Evolutionary conservation across 164 flowering plant genomes (phyloP).

Genomic region (Tetrastigma voinierianum): DNA sequence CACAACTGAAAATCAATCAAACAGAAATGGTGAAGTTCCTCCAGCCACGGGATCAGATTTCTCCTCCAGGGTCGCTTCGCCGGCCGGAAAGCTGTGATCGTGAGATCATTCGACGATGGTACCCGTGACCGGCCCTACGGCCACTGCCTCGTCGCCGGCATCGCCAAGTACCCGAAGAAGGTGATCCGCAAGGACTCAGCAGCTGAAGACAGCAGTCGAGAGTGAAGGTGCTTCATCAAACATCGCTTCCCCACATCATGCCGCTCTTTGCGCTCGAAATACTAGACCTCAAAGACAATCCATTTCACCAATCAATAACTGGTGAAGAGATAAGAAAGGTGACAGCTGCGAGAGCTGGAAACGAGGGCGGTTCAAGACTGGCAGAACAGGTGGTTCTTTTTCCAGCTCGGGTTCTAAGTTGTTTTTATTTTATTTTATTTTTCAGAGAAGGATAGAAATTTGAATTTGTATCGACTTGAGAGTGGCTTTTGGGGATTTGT

Average conservation of each 20-base stretch:
- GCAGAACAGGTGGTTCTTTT: constrained; percentile 62
- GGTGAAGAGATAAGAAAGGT: constrained; percentile 50
- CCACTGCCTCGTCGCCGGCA: constrained; percentile 53
- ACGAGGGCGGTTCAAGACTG: constrained; percentile 53
- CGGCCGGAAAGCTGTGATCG: constrained; percentile 55
- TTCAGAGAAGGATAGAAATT: too few relatives aligned
- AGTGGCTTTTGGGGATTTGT: too few relatives aligned
- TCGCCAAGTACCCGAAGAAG: constrained; percentile 51
- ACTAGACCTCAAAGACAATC: constrained; percentile 49
- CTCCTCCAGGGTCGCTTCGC: constrained; percentile 52
- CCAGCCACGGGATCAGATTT: constrained; percentile 49
- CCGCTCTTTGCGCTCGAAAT: constrained; percentile 56
- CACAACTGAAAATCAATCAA: too few relatives aligned
- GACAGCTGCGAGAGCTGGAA: too few relatives aligned
- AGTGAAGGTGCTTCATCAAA: constrained; percentile 50
- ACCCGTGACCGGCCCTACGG: constrained; percentile 53
- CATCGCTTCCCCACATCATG: constrained; percentile 57
- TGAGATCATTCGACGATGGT: constrained; percentile 47
- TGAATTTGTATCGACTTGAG: too few relatives aligned
- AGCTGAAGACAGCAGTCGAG: constrained; percentile 53
- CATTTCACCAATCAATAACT: too few relatives aligned
- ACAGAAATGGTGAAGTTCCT: constrained; percentile 50
- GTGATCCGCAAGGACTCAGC: constrained; percentile 52
- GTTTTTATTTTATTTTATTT: too few relatives aligned
- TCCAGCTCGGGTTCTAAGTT: constrained; percentile 48